Evolutionary conservation across 306 rosid species (phyloP), one percentile per base, ranked within the genome.

Genomic region (Trifolium fragiferum): DNA sequence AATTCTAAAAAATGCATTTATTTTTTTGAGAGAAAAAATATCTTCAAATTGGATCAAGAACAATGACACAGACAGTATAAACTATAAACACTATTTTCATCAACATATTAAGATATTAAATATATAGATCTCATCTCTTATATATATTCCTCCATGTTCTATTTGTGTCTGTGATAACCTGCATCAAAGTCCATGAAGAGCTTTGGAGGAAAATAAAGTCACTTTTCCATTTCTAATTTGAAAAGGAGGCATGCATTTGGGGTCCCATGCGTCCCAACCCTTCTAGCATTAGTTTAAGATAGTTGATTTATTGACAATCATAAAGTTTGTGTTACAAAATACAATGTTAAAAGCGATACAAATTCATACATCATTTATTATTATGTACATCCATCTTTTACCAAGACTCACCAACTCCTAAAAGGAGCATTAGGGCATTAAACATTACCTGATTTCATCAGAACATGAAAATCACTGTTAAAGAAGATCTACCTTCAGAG

Each of bases 281-380:
- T 15, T 47, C 54, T 5, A 15, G 54, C 19, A 47, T 47, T 49
- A 49, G 55, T 49, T 49, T 49, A 49, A n/a, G 55, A 8, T 1
- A 49, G 55, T 49, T 49, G 55, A 49, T 49, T 25, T 57, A 57
- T 57, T 57, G 63, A 23, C 10, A 57, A 57, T 12, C 16, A 23
- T 21, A 23, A 57, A 23, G 25, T 33, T 21, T 57, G 16, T 11
- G 62, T 6, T 69, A 63, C 64, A 76, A 33, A 53, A 35, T 60
- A 20, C 62, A 20, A 21, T 21, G 51, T 50, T 50, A 64, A n/a
- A 50, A 32, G 23, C 12, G 35, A 76, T 53, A 68, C 58, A 44
- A 49, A 73, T 77, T 27, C 10, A 75, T 43, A 73, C 55, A 81
- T 55, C 68, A 60, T 60, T 41, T 66, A 23, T 66, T 40, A 44